Base-by-base conservation (phyloP, 2,329 filamentous ascomycete genomes). In the Hirsutella rhossiliensis region DNA sequence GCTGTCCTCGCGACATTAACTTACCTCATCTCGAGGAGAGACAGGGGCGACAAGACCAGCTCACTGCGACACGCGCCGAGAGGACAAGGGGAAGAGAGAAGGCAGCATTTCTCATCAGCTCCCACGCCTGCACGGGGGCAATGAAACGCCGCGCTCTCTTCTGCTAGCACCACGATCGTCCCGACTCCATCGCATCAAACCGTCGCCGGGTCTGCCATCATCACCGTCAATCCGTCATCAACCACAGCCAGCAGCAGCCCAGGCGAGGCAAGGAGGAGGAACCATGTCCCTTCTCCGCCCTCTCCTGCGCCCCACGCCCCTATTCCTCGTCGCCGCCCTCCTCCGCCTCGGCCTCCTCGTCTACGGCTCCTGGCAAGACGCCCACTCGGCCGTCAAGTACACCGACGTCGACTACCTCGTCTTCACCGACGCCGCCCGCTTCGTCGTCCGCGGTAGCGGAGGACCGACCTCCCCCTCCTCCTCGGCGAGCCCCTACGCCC, bases 391-490 rank as follows among this genome's bases (percentile, higher is more conserved):
- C 13, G 68, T 98, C 58, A 97, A 97, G 67, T 98, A 97, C 70
- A 98, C 92, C 42, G 92, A 98, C 65, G 96, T 98, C 56, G 92
- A 98, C 72, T 98, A 98, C 66, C 80, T 88, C 51, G 92, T 98
- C 62, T 98, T 98, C 71, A 97, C 92, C 41, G 90, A 97, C 62
- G 92, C 92, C 23, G 79, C 92, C 2, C 84, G 85, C 51, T 90
- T 84, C 63, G 64, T 87, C 38, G 67, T 80, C 4, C 68, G 64
- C 12, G 30, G 17, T 5, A 9, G 23, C 9, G 23, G 23, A 27
- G 23, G 23, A 3, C 23, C 9, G 6, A 9, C 6, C 6, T 2
- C 23, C 5, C 6, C 23, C 23, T 3, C 23, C 23, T 6, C 30
- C n/a, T 76, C 76, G 4, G 65, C 68, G 40, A 86, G 85, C 0